Evolutionary conservation across 208 protist genomes (phyloP).

Genomic region (Leptomonas seymouri): DNA sequence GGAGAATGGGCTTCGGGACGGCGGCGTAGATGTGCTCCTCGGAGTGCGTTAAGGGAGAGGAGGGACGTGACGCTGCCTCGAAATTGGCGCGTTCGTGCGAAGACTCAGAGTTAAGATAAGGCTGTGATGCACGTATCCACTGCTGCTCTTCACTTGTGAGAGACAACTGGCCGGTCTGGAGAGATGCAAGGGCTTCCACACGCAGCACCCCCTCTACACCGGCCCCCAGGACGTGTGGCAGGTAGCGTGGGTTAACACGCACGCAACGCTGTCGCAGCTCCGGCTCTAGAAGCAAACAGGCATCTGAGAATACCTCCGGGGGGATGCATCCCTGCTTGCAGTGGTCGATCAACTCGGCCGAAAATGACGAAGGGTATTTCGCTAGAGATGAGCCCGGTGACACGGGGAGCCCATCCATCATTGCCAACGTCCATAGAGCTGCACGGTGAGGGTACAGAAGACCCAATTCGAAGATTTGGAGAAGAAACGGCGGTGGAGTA

Average conservation of each 20-base stretch:
- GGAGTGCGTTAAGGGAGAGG: not conserved
- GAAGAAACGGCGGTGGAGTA: not conserved
- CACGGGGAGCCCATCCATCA: not conserved
- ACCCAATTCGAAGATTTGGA: not conserved
- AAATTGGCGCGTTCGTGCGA: too few relatives aligned
- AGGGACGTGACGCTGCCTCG: not conserved
- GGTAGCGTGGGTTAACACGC: slow-evolving; percentile 47
- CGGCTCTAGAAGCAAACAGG: slow-evolving; percentile 15
- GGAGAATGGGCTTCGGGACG: not conserved
- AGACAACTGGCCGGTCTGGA: not conserved
- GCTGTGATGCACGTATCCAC: not conserved
- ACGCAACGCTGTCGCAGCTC: slow-evolving; percentile 48
- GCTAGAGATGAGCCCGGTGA: not conserved
- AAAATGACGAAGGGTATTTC: slow-evolving; percentile 59
- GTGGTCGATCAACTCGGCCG: slow-evolving; percentile 48
- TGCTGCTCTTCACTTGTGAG: slow-evolving; percentile 4
- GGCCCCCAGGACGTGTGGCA: slow-evolving; percentile 2
- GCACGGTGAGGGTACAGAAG: not conserved
- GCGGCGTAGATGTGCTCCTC: not conserved
- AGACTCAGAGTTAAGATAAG: not conserved
- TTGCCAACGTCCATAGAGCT: not conserved
- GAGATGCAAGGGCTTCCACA: not conserved
- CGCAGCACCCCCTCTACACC: slow-evolving; percentile 21
- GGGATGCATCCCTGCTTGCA: slow-evolving; percentile 49
- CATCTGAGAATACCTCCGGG: slow-evolving; percentile 61